Base-by-base conservation (phyloP, 2,329 filamentous ascomycete species). In the Pleurostoma richardsiae region DNA sequence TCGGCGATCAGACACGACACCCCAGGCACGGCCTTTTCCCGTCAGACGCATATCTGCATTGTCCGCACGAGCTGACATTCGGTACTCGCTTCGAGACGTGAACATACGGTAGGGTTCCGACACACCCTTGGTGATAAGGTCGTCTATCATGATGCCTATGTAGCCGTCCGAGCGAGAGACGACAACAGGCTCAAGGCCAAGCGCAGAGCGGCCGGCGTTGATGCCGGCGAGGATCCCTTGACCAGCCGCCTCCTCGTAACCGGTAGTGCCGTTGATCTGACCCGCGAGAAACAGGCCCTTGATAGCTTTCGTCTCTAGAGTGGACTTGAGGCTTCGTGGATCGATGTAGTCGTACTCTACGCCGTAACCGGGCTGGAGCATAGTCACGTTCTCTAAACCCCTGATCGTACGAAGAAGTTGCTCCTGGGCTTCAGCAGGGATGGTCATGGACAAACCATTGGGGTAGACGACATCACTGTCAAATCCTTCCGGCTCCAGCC, bases 271-370 rank as follows among this genome's bases (percentile, higher is more conserved):
- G 65, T 99, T 99, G 66, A 99, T 96, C 64, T 99, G 94, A 4
- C 94, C 94, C 0, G 94, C 94, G 30, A 99, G 77, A 68, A 88
- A 99, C 10, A 99, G 79, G 1, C 94, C 94, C 6, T 74, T 74
- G 52, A 99, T 96, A 27, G 86, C 78, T 67, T 97, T 99, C 1
- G 94, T 97, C 66, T 99, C 94, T 6, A 99, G 79, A 0, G 91
- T 94, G n/a, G 87, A 82, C 53, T 85, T 86, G 4, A 99, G 76
- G 56, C 87, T 86, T 44, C 94, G 85, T 19, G 94, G 94, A 61
- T 99, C 94, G 19, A 99, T 89, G 64, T 99, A 99, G 70, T 97
- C 94, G 66, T 99, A 99, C 64, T 99, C 94, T 2, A 99, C 94
- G 6, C 94, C 94, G 59, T 99, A 99, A 6, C 92, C 94, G 2